Evolutionary conservation across 2,329 filamentous ascomycete species (phyloP), one percentile per base, ranked within the genome.

Genomic region (Trichoderma endophyticum): DNA sequence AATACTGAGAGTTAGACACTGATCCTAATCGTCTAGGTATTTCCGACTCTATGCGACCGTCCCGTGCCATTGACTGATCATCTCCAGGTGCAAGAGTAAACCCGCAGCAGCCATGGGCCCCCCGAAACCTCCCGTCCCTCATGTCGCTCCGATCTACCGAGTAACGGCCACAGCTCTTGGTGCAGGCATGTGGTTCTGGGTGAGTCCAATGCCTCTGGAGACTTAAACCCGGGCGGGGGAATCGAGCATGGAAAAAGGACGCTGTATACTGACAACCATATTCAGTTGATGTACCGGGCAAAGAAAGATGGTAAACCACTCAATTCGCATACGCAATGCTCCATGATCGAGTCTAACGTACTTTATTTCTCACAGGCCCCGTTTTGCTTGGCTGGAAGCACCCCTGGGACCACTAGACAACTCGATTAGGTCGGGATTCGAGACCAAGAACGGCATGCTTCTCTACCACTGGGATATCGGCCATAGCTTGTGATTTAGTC

Each of bases 101-200:
- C 43, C 24, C 68, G 70, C 61, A 71, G 63, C 63, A 72, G 76
- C 77, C 72, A 80, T 79, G 75, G 80, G 80, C 12, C 80, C 80
- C 51, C 81, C 80, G 15, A 83, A 81, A 75, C 82, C 82, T 66
- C 83, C 83, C 1, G 78, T 83, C 77, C 84, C 86, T 75, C 86
- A 86, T 76, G 86, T 87, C 74, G 84, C 84, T 51, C 82, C 82
- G 65, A 80, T 97, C 76, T 97, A 98, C 86, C 90, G 93, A 81
- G 92, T 95, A 82, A 89, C 91, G 72, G 95, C 93, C 61, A 98
- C 94, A 59, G 93, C 91, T 74, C 87, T 99, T 74, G 93, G 94
- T 77, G 96, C 96, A 70, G 93, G 71, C 56, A 73, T 73, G 71
- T 73, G 71, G 71, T 73, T 73, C 39, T 73, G 71, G 71, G 71